Evolutionary conservation across 768 basidiomycete genomes (phyloP).

Genomic region (Lactarius psammicola): DNA sequence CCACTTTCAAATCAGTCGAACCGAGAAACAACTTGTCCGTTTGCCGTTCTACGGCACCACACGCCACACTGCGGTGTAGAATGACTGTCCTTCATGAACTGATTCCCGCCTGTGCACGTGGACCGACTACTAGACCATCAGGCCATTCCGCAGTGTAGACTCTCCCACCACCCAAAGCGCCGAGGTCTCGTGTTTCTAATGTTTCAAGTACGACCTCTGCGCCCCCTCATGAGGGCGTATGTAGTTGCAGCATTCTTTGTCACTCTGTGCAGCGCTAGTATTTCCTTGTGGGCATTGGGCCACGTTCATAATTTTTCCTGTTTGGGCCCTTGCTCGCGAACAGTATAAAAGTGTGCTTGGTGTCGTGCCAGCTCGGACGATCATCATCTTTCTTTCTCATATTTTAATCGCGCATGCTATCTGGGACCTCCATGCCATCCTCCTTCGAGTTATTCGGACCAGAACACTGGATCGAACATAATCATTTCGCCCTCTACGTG

Average conservation of each 20-base stretch:
- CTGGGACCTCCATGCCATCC: not conserved
- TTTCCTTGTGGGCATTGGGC: conserved; percentile 1
- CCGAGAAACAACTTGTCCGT: not conserved
- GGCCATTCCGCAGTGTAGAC: not conserved
- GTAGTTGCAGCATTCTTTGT: conserved; percentile 11
- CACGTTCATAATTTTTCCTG: not conserved
- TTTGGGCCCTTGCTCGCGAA: conserved; percentile 6
- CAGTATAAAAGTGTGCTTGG: conserved; percentile 2
- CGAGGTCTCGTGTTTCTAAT: not conserved
- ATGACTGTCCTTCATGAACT: not conserved
- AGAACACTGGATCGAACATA: conserved; percentile 10
- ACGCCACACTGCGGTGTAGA: not conserved
- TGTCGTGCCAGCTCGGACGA: not conserved
- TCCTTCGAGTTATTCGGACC: not conserved
- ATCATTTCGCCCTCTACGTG: conserved; percentile 9
- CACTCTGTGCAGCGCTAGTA: not conserved
- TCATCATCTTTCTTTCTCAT: not conserved
- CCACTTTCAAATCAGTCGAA: not conserved
- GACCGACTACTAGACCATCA: not conserved
- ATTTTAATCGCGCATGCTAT: not conserved
- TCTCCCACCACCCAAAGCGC: not conserved
- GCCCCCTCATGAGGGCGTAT: not conserved
- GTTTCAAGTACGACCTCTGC: not conserved
- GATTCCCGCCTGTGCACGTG: not conserved
- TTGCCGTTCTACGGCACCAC: not conserved